A percentile compares a stretch with the other conserved stretches of the same genome.
phyloP scores from a whole-genome alignment of 805 yeast species.

The Saccharomyces cerevisiae region DNA sequence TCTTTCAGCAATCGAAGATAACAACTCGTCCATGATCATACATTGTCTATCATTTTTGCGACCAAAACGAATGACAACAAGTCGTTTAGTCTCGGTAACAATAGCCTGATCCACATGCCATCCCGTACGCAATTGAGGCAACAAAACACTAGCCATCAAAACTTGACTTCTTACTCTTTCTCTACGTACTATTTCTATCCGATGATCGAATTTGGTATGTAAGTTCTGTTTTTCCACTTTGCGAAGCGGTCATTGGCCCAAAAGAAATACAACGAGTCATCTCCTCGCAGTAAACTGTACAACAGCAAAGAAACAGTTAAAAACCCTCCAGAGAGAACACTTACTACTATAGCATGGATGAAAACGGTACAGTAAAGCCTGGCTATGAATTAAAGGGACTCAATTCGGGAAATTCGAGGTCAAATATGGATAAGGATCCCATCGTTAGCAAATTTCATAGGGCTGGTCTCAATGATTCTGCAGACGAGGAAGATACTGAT shows the following conservation, averaged over 20 bases:
- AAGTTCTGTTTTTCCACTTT: neutral
- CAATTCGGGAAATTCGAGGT: neutral
- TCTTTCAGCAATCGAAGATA: slow-evolving; percentile 72
- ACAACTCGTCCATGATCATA: slow-evolving; percentile 82
- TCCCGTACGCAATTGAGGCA: slow-evolving; percentile 74
- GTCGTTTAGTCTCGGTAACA: slow-evolving; percentile 79
- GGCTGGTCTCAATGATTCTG: slow-evolving; percentile 2
- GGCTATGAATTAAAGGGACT: neutral
- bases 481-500: slow-evolving; percentile 4
- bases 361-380: neutral
- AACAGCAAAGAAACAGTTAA: neutral
- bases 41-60: slow-evolving; percentile 67
- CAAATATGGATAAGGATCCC: neutral
- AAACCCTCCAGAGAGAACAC: neutral
- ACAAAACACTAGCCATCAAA: slow-evolving; percentile 68
- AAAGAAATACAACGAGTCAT: neutral
- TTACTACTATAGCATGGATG: neutral
- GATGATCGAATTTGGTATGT: neutral
- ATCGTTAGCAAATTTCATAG: neutral
- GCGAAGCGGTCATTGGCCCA: neutral
- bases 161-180: neutral
- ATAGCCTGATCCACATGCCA: slow-evolving; percentile 99
- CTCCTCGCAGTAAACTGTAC: neutral
- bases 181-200: neutral
- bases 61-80: slow-evolving; percentile 87